Evolutionary conservation across 768 basidiomycete genomes (phyloP), one percentile per base, ranked within the genome.

Genomic region (Lactarius hatsudake): DNA sequence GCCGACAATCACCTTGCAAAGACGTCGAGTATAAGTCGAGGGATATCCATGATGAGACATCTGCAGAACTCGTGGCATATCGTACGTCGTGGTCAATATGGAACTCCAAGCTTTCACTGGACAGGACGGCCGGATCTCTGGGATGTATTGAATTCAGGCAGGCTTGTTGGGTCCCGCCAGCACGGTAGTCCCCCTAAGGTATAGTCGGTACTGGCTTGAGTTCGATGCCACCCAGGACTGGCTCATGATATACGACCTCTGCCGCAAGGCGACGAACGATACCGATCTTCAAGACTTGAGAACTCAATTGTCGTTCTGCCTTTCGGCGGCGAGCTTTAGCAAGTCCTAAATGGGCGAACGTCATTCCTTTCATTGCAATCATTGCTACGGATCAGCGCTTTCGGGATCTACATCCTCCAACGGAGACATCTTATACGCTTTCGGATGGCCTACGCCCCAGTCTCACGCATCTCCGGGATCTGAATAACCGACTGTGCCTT

Each of bases 151-250:
- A 23, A 15, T 12, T 58, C 45, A 28, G 23, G 56, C 61, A n/a
- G 55, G 56, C 30, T 58, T 36, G 0, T 23, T 66, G 12, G 61
- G 65, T 26, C 65, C 55, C 17, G 26, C 65, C 0, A 20, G 2
- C 8, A 13, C 59, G 10, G 15, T 2, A 3, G 15, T 62, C 2
- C 34, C 65, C 2, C 10, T 58, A 28, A 26, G 23, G 45, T 66
- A 66, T 45, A 62, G 61, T 58, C 61, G 28, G 26, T 51, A 62
- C 28, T 66, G 65, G 65, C 65, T 66, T 9, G 28, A 66, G 15
- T 62, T 58, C 6, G 36, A 66, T 42, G 65, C 9, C n/a, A 17
- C 18, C 23, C 45, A 26, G 20, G 65, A 66, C 58, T 66, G 65
- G 65, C 15, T 66, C 6, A n/a, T 6, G 17, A 59, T 66, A 5